Percentiles rank a stretch among this genome's conserved stretches.
Evolutionary conservation across 805 yeast species (phyloP).

Genomic region (Ogataea ramenticola): DNA sequence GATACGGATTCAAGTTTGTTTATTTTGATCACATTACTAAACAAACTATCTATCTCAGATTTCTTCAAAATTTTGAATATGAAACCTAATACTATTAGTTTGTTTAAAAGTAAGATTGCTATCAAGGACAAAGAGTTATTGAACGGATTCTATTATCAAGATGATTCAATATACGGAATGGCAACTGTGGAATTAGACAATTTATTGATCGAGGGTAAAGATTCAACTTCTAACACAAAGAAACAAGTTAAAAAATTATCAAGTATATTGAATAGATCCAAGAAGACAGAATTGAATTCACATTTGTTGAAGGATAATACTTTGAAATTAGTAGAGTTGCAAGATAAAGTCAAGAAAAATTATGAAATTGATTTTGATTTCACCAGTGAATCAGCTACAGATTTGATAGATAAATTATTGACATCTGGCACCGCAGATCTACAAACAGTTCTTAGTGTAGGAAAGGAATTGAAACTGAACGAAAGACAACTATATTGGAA

Average conservation of each 20-base stretch:
- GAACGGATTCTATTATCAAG: conserved; percentile 55
- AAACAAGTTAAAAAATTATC: conserved; percentile 20
- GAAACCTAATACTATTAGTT: conserved; percentile 31
- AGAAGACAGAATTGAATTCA: conserved; percentile 26
- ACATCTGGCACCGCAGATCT: conserved; percentile 43
- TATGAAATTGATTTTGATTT: not conserved
- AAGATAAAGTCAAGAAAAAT: conserved; percentile 27
- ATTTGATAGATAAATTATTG: conserved; percentile 40
- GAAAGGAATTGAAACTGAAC: conserved; percentile 47
- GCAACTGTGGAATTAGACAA: conserved; percentile 33
- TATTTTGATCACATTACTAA: conserved; percentile 47
- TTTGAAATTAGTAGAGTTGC: conserved; percentile 33
- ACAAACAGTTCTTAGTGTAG: conserved; percentile 39
- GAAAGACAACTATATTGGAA: conserved; percentile 52
- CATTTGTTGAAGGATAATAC: conserved; percentile 35
- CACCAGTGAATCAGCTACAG: conserved; percentile 29
- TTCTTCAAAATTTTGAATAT: conserved; percentile 60
- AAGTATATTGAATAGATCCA: conserved; percentile 26
- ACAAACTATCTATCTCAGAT: conserved; percentile 53
- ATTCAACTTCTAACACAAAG: conserved; percentile 12
- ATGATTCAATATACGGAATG: conserved; percentile 45
- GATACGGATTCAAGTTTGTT: conserved; percentile 54
- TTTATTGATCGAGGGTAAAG: not conserved
- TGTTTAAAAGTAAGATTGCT: conserved; percentile 30
- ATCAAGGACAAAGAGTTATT: conserved; percentile 30